phyloP scores from a whole-genome alignment of 441 rosid species.

The Arabidopsis lyrata region DNA sequence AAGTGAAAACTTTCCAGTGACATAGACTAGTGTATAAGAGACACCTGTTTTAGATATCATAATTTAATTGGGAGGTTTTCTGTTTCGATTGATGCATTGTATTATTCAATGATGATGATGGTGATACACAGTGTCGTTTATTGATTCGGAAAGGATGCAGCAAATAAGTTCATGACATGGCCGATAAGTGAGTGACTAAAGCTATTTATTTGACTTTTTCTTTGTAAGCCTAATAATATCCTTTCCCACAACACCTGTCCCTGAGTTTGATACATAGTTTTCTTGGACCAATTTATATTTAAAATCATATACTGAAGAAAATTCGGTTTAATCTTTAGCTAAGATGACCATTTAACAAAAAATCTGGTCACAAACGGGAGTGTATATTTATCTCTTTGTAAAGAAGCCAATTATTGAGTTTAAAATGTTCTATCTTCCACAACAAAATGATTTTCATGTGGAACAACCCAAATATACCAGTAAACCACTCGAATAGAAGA shows the following conservation, averaged over 20 bases:
- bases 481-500: neutral
- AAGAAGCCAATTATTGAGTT: constrained; percentile 15
- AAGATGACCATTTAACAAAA: neutral
- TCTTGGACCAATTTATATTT: constrained; percentile 23
- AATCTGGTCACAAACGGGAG: constrained; percentile 1
- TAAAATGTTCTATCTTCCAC: constrained; percentile 19
- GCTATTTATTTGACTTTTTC: constrained; percentile 14
- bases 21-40: constrained; percentile 6
- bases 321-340: neutral
- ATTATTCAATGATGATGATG: constrained; percentile 8
- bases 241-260: constrained; percentile 39
- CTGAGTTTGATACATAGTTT: neutral
- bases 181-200: constrained; percentile 3
- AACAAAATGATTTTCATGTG: constrained; percentile 1
- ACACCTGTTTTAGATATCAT: constrained; percentile 32
- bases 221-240: constrained; percentile 1
- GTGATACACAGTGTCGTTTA: constrained; percentile 17
- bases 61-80: neutral
- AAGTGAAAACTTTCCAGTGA: constrained; percentile 6
- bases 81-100: constrained; percentile 16
- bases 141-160: constrained; percentile 9
- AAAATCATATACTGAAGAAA: neutral
- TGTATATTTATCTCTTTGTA: neutral
- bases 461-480: neutral
- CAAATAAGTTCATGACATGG: constrained; percentile 23